Conservation (phyloP, 345 rosid genomes). For the Sisymbrium altissimum region DNA sequence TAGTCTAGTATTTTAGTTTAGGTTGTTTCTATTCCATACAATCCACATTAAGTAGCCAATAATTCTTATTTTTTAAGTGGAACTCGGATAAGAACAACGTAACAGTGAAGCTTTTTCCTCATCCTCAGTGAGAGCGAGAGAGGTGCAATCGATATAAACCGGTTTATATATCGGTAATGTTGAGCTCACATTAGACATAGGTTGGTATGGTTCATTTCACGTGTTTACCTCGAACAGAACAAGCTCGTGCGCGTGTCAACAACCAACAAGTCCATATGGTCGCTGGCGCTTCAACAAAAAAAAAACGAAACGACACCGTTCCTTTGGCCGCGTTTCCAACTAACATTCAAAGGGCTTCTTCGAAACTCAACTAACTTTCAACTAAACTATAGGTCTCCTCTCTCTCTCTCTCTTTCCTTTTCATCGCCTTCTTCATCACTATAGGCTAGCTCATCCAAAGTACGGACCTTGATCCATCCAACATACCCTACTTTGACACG, state of each 20-base stretch:
- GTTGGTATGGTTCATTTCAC: slow-evolving; percentile 1
- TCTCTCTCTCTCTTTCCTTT: slow-evolving; percentile 16
- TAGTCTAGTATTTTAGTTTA: not conserved
- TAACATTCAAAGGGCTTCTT: slow-evolving; percentile 9
- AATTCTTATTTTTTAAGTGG: not conserved
- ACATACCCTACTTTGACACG: slow-evolving; percentile 24
- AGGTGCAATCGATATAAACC: not conserved
- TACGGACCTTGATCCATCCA: slow-evolving; percentile 31
- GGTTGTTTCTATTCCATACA: not conserved
- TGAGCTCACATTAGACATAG: not conserved
- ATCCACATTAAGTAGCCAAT: not conserved
- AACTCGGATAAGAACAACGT: not conserved
- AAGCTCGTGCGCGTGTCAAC: slow-evolving; percentile 25
- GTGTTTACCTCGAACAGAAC: slow-evolving; percentile 5
- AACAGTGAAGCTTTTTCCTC: not conserved
- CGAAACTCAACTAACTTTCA: slow-evolving; percentile 33
- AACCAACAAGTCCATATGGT: not conserved
- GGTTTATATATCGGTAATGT: slow-evolving; percentile 3
- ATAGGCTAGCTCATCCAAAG: slow-evolving; percentile 11
- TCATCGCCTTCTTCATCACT: slow-evolving; percentile 21
- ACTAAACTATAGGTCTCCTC: not conserved
- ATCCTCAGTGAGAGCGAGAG: not conserved
- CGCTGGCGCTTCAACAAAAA: not conserved
- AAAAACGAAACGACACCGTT: slow-evolving; percentile 16
- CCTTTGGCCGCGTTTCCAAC: slow-evolving; percentile 11